Percentiles rank a stretch among this genome's conserved stretches.
Evolutionary conservation across 2,329 filamentous ascomycete genomes (phyloP).

Genomic region (Fusarium musae): DNA sequence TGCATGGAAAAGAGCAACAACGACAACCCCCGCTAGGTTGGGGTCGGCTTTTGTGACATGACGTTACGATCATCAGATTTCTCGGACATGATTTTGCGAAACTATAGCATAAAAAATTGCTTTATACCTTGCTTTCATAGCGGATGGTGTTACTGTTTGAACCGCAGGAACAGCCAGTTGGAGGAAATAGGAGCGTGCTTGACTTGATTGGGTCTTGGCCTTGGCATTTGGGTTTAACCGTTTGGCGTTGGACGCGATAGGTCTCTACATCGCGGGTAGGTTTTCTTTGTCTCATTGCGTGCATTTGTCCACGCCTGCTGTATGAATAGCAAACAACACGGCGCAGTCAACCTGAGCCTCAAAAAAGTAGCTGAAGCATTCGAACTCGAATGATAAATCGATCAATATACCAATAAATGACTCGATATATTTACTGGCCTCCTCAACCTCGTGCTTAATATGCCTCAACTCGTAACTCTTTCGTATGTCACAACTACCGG

Average conservation of each 20-base stretch:
- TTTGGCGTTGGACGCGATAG: constrained; percentile 22
- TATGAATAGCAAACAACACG: constrained; percentile 21
- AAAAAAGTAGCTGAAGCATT: constrained; percentile 7
- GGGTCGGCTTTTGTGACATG: constrained; percentile 17
- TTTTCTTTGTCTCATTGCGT: constrained; percentile 16
- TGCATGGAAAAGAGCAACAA: constrained; percentile 8
- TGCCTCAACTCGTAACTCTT: neutral
- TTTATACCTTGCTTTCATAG: constrained; percentile 9
- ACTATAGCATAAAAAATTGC: neutral
- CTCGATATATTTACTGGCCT: neutral
- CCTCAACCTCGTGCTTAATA: neutral
- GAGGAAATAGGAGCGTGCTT: constrained; percentile 15
- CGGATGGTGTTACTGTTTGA: constrained; percentile 13
- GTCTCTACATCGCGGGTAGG: neutral
- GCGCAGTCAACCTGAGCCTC: constrained; percentile 16
- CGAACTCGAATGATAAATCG: constrained; percentile 15
- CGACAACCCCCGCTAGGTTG: constrained; percentile 13
- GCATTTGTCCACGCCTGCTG: constrained; percentile 19
- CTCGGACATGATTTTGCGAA: constrained; percentile 25
- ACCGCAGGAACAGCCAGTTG: neutral
- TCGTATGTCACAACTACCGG: neutral
- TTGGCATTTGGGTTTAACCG: constrained; percentile 3
- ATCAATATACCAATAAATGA: constrained; percentile 3
- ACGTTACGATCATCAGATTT: constrained; percentile 30
- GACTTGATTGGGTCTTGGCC: neutral